Evolutionary conservation across 805 yeast species (phyloP).

Genomic region (Candida multigemmis): DNA sequence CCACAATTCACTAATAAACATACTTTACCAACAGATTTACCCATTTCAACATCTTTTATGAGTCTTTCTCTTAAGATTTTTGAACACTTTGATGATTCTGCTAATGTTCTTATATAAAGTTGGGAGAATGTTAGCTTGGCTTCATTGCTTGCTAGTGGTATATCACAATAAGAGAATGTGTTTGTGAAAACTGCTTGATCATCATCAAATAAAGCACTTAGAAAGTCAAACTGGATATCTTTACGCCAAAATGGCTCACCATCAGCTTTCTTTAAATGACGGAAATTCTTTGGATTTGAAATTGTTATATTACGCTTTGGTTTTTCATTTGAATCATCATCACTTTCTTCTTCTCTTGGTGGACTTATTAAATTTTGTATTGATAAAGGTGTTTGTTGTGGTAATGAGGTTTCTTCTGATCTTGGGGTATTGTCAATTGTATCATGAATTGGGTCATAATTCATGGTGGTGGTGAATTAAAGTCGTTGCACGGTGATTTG

Average conservation of each 20-base stretch:
- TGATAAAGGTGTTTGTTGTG: conserved; percentile 5
- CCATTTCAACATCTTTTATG: conserved; percentile 49
- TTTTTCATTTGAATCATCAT: conserved; percentile 10
- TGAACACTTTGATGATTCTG: conserved; percentile 77
- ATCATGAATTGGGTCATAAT: conserved; percentile 37
- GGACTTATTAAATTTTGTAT: conserved; percentile 6
- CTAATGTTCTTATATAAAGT: conserved; percentile 70
- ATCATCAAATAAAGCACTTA: conserved; percentile 57
- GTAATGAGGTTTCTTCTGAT: conserved; percentile 1
- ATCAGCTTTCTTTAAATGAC: conserved; percentile 78
- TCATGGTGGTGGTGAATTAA: conserved; percentile 22
- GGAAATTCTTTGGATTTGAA: conserved; percentile 21
- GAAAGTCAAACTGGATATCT: conserved; percentile 80
- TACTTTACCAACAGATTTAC: conserved; percentile 67
- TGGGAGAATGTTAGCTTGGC: conserved; percentile 71
- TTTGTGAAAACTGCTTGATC: conserved; percentile 59
- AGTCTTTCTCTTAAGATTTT: conserved; percentile 74
- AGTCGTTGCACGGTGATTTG: too few species aligned
- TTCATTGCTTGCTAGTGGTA: conserved; percentile 22
- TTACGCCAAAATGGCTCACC: conserved; percentile 87
- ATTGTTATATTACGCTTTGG: conserved; percentile 7
- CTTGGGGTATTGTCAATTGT: conserved; percentile 11
- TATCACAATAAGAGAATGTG: conserved; percentile 37
- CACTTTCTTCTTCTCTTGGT: conserved; percentile 5
- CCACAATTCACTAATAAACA: conserved; percentile 88